Base-by-base conservation (phyloP, 2,329 filamentous ascomycete genomes). In the Penicillium digitatum region DNA sequence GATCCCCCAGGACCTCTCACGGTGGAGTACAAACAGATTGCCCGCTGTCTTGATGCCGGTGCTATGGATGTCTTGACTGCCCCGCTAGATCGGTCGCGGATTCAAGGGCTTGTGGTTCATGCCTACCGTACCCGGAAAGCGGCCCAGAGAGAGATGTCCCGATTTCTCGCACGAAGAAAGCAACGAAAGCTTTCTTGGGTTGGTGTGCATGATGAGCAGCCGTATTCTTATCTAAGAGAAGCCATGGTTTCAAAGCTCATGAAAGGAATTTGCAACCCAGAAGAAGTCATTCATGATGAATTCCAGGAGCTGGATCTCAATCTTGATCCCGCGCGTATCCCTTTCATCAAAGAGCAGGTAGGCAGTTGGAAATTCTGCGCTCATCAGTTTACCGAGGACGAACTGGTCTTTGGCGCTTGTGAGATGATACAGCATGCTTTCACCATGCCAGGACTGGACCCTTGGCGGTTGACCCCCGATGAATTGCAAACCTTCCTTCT, bases 351-450 rank as follows among this genome's bases (percentile, higher is more conserved):
- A 55, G 72, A 81, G 9, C 86, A 86, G 18, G 80, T 96, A 35
- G 88, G 87, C 20, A 81, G 81, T 46, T 97, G 94, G 93, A 79
- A 85, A 51, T 99, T 97, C 68, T 92, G 87, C 40, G 93, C 92
- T 3, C 93, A 96, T 68, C 85, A 90, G 18, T 95, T 93, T 65
- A 85, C 84, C 31, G 91, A 97, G 65, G 93, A 97, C 68, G 91
- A 97, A 72, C 81, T 99, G 38, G 81, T 96, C 6, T 86, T 93
- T 67, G 91, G 85, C 18, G 87, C 90, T n/a, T 82, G 89, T 65
- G 75, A 88, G 61, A 99, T 99, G 84, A 86, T 99, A 65, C 86
- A 91, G 69, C 93, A 97, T 76, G 89, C 92, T 5, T 80, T 99
- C 55, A 79, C 81, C 39, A 86, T 92, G 80, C 87, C 90, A 0